Conservation (phyloP, 2,329 filamentous ascomycete species). For the Gnomoniopsis sp. region DNA sequence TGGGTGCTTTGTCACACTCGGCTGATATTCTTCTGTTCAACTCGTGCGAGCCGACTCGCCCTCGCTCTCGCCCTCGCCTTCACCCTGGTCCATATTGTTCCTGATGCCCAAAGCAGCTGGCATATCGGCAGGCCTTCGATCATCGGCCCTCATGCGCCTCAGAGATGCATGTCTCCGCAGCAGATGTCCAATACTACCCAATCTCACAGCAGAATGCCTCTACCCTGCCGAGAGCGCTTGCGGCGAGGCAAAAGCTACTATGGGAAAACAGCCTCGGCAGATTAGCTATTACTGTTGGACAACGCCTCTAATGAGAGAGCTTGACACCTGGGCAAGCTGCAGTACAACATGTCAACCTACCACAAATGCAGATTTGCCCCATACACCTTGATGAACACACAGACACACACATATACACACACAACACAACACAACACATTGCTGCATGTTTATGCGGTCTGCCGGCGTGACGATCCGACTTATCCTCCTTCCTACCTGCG, state of each 20-base stretch:
- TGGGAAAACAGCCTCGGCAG: too few relatives aligned
- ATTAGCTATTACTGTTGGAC: not conserved
- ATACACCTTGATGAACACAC: not conserved
- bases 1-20: not conserved
- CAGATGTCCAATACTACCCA: not conserved
- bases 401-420: constrained; percentile 5
- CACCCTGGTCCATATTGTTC: too few relatives aligned
- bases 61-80: too few relatives aligned
- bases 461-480: constrained; percentile 1
- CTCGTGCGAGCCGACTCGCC: not conserved
- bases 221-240: not conserved
- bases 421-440: not conserved
- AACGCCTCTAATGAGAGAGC: not conserved
- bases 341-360: constrained; percentile 13
- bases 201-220: not conserved
- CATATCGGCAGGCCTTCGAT: not conserved
- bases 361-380: constrained; percentile 8
- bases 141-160: not conserved
- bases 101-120: not conserved
- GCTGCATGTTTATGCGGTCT: not conserved
- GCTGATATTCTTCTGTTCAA: not conserved
- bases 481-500: constrained; percentile 12
- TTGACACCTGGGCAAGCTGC: constrained; percentile 4
- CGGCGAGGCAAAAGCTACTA: too few relatives aligned
- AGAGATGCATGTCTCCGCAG: not conserved